Evolutionary conservation across 2,329 filamentous ascomycete genomes (phyloP).

Genomic region (Ilyonectria robusta): DNA sequence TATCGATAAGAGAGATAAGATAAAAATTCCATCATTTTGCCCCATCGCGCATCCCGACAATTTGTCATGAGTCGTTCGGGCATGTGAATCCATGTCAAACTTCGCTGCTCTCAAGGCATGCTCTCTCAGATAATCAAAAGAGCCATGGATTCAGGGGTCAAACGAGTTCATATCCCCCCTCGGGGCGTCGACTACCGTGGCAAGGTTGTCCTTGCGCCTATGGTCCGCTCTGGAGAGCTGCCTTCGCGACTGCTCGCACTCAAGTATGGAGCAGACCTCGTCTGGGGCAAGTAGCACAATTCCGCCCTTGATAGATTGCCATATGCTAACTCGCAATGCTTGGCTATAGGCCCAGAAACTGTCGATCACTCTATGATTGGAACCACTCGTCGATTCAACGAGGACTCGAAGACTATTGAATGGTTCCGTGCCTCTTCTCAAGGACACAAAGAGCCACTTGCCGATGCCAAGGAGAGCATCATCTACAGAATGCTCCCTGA

Average conservation of each 20-base stretch:
- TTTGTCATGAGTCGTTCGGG: conserved; percentile 27
- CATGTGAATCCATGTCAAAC: conserved; percentile 26
- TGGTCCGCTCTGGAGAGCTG: conserved; percentile 97
- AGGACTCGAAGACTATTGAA: conserved; percentile 83
- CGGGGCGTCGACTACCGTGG: conserved; percentile 94
- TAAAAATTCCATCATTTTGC: conserved; percentile 39
- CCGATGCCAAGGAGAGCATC: conserved; percentile 73
- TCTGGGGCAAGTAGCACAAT: conserved; percentile 80
- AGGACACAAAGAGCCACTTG: conserved; percentile 69
- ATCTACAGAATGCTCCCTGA: conserved; percentile 89
- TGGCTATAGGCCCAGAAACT: conserved; percentile 83
- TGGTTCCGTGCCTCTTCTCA: conserved; percentile 85
- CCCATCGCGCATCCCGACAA: conserved; percentile 34
- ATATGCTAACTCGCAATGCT: conserved; percentile 17
- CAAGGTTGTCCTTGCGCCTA: conserved; percentile 95
- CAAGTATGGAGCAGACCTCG: conserved; percentile 95
- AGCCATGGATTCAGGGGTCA: conserved; percentile 71
- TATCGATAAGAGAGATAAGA: conserved; percentile 48
- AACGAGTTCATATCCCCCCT: conserved; percentile 85
- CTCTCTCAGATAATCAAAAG: conserved; percentile 56
- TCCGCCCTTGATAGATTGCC: background rate
- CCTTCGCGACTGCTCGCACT: conserved; percentile 90
- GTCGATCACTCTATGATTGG: conserved; percentile 94
- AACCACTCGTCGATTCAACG: conserved; percentile 82
- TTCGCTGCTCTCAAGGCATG: conserved; percentile 45